phyloP scores from a whole-genome alignment of 495 filamentous ascomycete genomes.

The Lasiosphaeria ovina region DNA sequence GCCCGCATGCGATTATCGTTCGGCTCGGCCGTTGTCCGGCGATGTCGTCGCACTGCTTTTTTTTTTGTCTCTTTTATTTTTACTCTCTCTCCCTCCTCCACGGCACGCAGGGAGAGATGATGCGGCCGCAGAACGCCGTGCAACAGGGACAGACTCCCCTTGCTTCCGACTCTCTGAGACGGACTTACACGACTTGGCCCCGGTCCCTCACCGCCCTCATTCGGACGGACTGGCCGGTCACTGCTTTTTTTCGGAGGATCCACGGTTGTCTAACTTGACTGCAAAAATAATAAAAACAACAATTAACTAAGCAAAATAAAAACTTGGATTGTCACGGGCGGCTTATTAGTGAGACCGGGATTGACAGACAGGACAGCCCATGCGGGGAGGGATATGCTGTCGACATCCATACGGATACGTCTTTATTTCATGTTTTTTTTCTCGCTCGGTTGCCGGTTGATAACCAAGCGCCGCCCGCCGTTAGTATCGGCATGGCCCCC shows the following conservation, averaged over 20 bases:
- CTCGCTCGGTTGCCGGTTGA: slow-evolving; percentile 2
- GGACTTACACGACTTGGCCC: not conserved
- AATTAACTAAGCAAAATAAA: no score
- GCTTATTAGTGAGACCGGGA: no score
- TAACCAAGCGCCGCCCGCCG: not conserved
- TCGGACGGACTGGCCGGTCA: no score
- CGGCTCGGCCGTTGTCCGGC: not conserved
- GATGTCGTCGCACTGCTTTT: not conserved
- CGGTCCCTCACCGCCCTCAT: no score
- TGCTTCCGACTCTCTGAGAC: not conserved
- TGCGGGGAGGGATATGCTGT: no score
- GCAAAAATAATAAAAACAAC: no score
- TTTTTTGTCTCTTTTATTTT: not conserved
- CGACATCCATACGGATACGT: not conserved
- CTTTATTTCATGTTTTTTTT: not conserved
- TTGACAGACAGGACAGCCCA: no score
- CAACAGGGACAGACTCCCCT: not conserved
- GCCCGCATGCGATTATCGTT: not conserved
- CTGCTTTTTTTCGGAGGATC: no score
- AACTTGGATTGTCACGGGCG: no score
- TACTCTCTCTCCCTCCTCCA: not conserved
- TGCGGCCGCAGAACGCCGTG: slow-evolving; percentile 13
- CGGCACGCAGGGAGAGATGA: slow-evolving; percentile 13
- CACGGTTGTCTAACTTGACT: no score
- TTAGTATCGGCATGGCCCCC: no score